phyloP scores from a whole-genome alignment of 2,329 filamentous ascomycete genomes.

The Paramyrothecium sp. region DNA sequence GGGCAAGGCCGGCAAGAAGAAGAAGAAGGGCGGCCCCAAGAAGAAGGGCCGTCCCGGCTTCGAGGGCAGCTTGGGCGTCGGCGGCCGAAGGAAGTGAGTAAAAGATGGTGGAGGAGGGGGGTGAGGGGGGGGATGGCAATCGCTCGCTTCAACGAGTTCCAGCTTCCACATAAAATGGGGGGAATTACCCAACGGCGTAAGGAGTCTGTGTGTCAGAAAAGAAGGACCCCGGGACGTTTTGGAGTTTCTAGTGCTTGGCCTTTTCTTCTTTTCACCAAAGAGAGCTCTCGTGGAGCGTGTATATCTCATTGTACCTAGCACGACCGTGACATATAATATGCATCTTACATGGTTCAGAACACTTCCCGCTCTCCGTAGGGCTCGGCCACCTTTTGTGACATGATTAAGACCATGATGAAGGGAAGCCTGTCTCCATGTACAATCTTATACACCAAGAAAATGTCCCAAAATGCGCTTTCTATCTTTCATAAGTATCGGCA shows the following conservation, averaged over 20 bases:
- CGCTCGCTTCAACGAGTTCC: not conserved
- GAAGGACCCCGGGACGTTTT: not conserved
- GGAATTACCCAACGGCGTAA: not conserved
- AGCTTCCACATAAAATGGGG: too few relatives aligned
- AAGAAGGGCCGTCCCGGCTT: conserved; percentile 63
- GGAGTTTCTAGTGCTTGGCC: not conserved
- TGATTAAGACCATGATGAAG: too few relatives aligned
- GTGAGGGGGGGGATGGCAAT: too few relatives aligned
- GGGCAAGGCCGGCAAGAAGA: conserved; percentile 60
- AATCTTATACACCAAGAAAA: too few relatives aligned
- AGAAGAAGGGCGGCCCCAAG: conserved; percentile 36
- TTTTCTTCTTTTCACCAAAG: not conserved
- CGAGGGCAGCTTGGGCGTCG: conserved; percentile 64
- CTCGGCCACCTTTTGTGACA: too few relatives aligned
- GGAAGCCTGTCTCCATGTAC: too few relatives aligned
- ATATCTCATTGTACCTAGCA: not conserved
- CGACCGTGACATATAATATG: not conserved
- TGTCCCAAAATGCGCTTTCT: too few relatives aligned
- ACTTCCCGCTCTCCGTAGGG: too few relatives aligned
- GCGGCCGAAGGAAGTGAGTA: conserved; percentile 45
- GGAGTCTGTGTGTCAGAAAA: not conserved
- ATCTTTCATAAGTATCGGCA: too few relatives aligned
- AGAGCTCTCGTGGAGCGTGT: not conserved
- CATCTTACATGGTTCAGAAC: not conserved
- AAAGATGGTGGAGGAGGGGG: too few relatives aligned